Base-by-base conservation (phyloP, 1,284 basidiomycete species). In the Trichosporon sp. region DNA sequence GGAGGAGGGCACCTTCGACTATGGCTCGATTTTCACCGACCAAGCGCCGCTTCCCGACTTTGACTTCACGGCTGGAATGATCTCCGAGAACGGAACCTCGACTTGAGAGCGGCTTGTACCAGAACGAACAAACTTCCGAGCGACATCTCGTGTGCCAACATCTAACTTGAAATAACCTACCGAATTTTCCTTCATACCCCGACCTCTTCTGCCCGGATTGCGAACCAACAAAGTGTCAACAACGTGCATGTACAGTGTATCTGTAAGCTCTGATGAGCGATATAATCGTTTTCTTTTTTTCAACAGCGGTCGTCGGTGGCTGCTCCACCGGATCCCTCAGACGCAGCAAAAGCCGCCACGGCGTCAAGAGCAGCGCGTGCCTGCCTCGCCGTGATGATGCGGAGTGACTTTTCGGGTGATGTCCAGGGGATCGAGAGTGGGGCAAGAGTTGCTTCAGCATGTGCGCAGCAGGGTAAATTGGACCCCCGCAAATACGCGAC, bases 1-100 rank as follows among this genome's bases (percentile, higher is more conserved):
- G 68, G 80, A 83, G 68, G 79, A 83, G 68, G 82, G 82, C 15
- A 78, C 78, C 11, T 83, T 83, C 62, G 81, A 82, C 70, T 82
- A 82, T 70, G 77, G 79, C 21, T 77, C 77, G 25, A 80, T 82
- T 63, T 82, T 82, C 67, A 81, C 80, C 23, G 81, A 82, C 70
- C 81, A 82, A 67, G 81, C 81, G 12, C 74, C 74, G 25, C 62
- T 75, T 32, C 65, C 51, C 13, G 72, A 75, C 53, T 73, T 72
- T 42, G 65, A 70, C 53, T 72, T 72, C 64, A 56, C 27, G 31
- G 23, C 58, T 3, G 58, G 47, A 25, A 21, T 72, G 25, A 42
- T 72, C 6, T 51, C 65, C n/a, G 60, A 65, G 35, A 42, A 62
- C 7, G 60, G 66, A 1, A 44, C 56, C 1, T 62, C 34, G 44